Base-by-base conservation (phyloP, 345 rosid genomes). In the Xanthoceras sorbifolium region DNA sequence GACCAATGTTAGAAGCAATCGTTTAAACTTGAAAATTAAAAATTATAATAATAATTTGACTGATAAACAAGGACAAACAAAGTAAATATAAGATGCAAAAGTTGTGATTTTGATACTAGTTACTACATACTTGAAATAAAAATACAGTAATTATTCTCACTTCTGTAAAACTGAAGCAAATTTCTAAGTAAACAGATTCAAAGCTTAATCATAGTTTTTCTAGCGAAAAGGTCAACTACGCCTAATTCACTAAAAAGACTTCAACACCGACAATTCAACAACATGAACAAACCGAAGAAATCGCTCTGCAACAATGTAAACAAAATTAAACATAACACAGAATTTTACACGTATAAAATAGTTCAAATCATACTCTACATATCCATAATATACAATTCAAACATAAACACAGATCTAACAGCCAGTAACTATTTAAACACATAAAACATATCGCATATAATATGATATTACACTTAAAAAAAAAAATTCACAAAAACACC, bases 401-500 rank as follows among this genome's bases (percentile, higher is more conserved):
- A 31, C 69, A 68, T 2, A 28, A 28, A 73, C 36, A 44, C 7
- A 66, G 5, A 22, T 61, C 62, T 34, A 26, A 20, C 26, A 61
- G 0, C 32, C 69, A 28, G 28, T 12, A 44, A 46, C 70, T 38
- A 29, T 15, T 40, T 75, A 44, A 29, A 70, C 54, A 17, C 69
- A 77, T 26, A 38, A 29, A 29, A 20, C 72, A 42, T 42, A 4
- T 61, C 20, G 40, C 23, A 6, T 64, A 40, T 28, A 31, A 54
- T 15, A 50, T 12, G 23, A 54, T 26, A 28, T 8, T 71, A 38
- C 70, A 28, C n/a, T n/a, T 46, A 34, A 34, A 17, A 25, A 25
- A 14, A 67, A 40, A 52, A 25, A 69, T 28, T 74, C 44, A 70
- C 50, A 40, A 79, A 69, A 36, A 67, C 26, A 68, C 74, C 84